These are phyloP conservation scores for Arachnopeziza araneosa DNA, from an alignment of 2,329 filamentous ascomycete genomes.

Conservation along the genomic window DNA sequence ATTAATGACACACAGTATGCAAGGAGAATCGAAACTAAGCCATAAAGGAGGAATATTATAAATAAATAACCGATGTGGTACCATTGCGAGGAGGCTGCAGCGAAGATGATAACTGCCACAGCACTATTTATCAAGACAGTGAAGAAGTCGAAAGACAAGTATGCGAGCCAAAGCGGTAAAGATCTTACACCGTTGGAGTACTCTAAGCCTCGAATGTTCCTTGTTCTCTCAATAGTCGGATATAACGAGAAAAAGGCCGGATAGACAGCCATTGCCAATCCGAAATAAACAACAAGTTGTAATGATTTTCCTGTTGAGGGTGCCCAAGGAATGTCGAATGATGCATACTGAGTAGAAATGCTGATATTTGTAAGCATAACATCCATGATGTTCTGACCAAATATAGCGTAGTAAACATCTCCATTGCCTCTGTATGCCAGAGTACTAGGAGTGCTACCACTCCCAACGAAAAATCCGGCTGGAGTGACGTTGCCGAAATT, in stretches of 20 bases:
- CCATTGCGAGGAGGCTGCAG: constrained; percentile 59
- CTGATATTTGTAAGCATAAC: constrained; percentile 60
- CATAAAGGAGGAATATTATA: constrained; percentile 73
- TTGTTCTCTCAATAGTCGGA: constrained; percentile 74
- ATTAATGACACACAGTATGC: constrained; percentile 80
- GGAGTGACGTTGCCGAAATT: constrained; percentile 66
- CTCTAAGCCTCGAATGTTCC: constrained; percentile 76
- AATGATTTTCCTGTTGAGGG: constrained; percentile 66
- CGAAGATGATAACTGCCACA: constrained; percentile 64
- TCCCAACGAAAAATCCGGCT: constrained; percentile 74
- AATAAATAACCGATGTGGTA: constrained; percentile 79
- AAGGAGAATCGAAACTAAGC: constrained; percentile 68
- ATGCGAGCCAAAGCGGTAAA: constrained; percentile 78
- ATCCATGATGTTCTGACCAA: constrained; percentile 60
- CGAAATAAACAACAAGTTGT: constrained; percentile 77
- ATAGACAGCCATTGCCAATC: constrained; percentile 69
- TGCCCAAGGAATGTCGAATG: constrained; percentile 70
- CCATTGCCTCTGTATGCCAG: constrained; percentile 67
- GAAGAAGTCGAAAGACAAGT: constrained; percentile 72
- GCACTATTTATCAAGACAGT: constrained; percentile 64
- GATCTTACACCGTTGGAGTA: constrained; percentile 88
- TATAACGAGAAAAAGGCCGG: constrained; percentile 87
- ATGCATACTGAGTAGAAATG: constrained; percentile 66
- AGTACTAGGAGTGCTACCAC: constrained; percentile 52
- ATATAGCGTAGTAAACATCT: constrained; percentile 49